Evolutionary conservation across 139 green algal species (phyloP).

Genomic region (Tetradesmus lagerheimii): DNA sequence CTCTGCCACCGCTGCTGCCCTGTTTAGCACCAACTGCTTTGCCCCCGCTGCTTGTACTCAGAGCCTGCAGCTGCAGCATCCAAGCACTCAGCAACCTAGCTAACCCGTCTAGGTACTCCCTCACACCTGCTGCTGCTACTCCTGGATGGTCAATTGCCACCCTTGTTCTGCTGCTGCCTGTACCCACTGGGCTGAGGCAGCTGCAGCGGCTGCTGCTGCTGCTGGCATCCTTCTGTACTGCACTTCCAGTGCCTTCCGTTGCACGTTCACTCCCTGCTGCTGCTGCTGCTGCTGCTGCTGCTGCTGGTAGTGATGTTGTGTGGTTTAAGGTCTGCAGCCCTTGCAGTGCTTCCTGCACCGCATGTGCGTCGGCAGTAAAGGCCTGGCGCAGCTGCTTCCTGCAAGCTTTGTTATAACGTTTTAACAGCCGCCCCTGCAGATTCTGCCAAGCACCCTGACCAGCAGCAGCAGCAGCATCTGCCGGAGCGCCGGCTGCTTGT

Average conservation of each 20-base stretch:
- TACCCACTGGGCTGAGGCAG: background rate
- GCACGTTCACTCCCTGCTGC: slow-evolving; percentile 15
- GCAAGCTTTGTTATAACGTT: background rate
- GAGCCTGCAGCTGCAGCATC: background rate
- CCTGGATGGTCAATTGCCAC: background rate
- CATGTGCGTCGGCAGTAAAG: background rate
- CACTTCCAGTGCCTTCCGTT: background rate
- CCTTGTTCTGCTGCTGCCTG: background rate
- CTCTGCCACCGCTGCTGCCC: background rate
- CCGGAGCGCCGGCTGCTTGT: background rate
- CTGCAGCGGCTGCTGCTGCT: background rate
- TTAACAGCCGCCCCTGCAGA: background rate
- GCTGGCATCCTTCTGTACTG: background rate
- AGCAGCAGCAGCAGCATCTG: slow-evolving; percentile 4
- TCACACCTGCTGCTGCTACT: slow-evolving; percentile 8
- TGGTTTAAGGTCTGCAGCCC: background rate
- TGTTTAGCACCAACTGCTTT: background rate
- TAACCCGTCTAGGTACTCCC: background rate
- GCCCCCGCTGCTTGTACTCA: background rate
- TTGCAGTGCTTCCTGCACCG: background rate
- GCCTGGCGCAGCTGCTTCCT: background rate
- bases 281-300: slow-evolving; percentile 13
- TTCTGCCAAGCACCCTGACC: background rate
- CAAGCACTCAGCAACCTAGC: background rate
- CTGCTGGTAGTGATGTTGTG: background rate